phyloP scores from a whole-genome alignment of 2,329 filamentous ascomycete species.

The Stachybotrys chartarum region DNA sequence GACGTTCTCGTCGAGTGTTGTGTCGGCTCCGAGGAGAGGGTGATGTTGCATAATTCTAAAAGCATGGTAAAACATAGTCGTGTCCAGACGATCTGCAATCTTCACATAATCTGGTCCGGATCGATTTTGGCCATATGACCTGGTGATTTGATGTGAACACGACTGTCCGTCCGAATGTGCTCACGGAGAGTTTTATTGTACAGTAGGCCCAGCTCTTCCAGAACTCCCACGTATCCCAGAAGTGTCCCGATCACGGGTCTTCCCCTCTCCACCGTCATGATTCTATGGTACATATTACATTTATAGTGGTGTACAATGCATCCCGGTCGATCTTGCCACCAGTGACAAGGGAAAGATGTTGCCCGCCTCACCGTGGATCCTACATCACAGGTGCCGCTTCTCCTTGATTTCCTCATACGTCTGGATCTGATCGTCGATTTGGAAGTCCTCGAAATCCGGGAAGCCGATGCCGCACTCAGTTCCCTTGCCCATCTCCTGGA shows the following conservation, averaged over 20 bases:
- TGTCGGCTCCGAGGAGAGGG: constrained; percentile 42
- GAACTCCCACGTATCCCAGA: not conserved
- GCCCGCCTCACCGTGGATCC: not conserved
- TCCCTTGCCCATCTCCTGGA: constrained; percentile 82
- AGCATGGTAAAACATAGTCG: no score
- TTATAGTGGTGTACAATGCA: constrained; percentile 2
- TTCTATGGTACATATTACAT: not conserved
- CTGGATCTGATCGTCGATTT: constrained; percentile 79
- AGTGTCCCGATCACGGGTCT: constrained; percentile 2
- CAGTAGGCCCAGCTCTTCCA: not conserved
- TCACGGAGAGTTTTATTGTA: not conserved
- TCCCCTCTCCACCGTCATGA: constrained; percentile 1
- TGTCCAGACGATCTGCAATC: no score
- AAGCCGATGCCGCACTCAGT: constrained; percentile 91
- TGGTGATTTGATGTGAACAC: no score
- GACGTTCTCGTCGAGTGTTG: constrained; percentile 42
- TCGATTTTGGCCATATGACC: no score
- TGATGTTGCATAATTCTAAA: constrained; percentile 14
- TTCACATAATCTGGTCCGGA: no score
- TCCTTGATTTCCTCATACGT: constrained; percentile 74
- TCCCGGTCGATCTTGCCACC: not conserved
- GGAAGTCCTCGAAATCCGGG: constrained; percentile 68
- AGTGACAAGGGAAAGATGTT: not conserved
- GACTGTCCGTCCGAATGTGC: no score
- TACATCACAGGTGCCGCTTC: constrained; percentile 50